phyloP scores from a whole-genome alignment of 169 alveolate species.

The Eimeria falciformis region DNA sequence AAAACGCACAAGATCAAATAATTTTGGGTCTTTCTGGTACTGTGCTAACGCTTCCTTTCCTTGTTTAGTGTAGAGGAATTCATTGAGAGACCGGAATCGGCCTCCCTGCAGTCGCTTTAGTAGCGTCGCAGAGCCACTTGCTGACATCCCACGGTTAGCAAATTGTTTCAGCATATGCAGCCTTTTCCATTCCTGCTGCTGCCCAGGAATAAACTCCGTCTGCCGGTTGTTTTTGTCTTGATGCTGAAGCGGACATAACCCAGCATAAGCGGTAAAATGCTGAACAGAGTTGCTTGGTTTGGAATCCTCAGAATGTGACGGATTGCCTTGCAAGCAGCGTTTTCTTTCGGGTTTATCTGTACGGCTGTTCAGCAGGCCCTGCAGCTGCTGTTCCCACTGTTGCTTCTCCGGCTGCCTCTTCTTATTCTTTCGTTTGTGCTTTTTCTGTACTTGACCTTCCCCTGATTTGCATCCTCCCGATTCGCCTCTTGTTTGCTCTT shows the following conservation, averaged over 20 bases:
- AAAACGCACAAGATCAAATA: constrained; percentile 76
- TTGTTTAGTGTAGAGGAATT: constrained; percentile 80
- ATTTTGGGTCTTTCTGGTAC: constrained; percentile 77
- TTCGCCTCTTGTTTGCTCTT: too few species aligned
- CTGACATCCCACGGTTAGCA: constrained; percentile 21
- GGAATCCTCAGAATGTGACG: neutral
- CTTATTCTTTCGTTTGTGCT: too few species aligned
- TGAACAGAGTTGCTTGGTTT: neutral
- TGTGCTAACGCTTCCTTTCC: constrained; percentile 79
- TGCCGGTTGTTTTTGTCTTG: neutral
- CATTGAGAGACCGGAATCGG: constrained; percentile 82
- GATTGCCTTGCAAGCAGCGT: neutral
- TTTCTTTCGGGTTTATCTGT: neutral
- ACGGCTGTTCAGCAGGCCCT: neutral
- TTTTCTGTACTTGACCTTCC: too few species aligned
- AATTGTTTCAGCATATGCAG: constrained; percentile 34
- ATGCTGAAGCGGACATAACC: neutral
- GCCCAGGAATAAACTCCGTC: neutral
- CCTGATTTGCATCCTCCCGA: too few species aligned
- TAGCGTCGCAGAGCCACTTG: neutral
- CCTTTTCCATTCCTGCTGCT: neutral
- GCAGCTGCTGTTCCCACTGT: neutral
- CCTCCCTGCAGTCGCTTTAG: constrained; percentile 81
- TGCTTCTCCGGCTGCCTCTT: neutral
- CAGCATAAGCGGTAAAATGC: neutral